Percentiles rank a stretch among this genome's conserved stretches.
Conservation (phyloP, 768 basidiomycete species). For the Termitomyces sp. region DNA sequence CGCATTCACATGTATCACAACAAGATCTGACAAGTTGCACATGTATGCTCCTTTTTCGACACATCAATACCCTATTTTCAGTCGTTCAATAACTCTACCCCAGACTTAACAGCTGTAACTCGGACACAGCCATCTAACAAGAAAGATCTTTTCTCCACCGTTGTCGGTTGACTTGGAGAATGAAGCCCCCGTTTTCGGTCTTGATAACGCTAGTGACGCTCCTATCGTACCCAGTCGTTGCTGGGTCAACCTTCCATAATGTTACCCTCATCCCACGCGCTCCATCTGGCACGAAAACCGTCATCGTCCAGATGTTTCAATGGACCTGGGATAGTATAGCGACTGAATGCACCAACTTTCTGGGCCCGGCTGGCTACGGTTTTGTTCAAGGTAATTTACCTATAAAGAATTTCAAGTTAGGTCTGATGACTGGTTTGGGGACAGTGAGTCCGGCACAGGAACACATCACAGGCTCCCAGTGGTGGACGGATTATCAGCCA, state of each 20-base stretch:
- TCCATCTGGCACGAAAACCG: constrained; percentile 32
- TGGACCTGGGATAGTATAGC: constrained; percentile 63
- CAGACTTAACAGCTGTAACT: no score
- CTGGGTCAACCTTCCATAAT: constrained; percentile 6
- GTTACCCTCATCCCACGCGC: constrained; percentile 13
- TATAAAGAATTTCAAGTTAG: neutral
- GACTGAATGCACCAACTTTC: constrained; percentile 58
- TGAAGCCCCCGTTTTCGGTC: constrained; percentile 1
- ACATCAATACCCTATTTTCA: no score
- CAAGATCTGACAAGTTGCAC: constrained; percentile 4
- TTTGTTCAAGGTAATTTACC: constrained; percentile 57
- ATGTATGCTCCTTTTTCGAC: neutral
- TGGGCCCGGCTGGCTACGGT: constrained; percentile 69
- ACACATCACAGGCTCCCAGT: constrained; percentile 53
- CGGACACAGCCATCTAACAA: no score
- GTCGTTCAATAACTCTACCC: no score
- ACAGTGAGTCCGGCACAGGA: constrained; percentile 52
- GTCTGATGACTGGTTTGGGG: neutral
- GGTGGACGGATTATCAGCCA: constrained; percentile 77
- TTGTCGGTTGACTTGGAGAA: neutral
- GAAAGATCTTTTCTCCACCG: neutral
- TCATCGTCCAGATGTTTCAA: constrained; percentile 71
- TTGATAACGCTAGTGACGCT: neutral
- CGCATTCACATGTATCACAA: constrained; percentile 3
- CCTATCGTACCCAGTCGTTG: constrained; percentile 4